phyloP scores from a whole-genome alignment of 352 stramenopile species.

The Blastocystis sp. region DNA sequence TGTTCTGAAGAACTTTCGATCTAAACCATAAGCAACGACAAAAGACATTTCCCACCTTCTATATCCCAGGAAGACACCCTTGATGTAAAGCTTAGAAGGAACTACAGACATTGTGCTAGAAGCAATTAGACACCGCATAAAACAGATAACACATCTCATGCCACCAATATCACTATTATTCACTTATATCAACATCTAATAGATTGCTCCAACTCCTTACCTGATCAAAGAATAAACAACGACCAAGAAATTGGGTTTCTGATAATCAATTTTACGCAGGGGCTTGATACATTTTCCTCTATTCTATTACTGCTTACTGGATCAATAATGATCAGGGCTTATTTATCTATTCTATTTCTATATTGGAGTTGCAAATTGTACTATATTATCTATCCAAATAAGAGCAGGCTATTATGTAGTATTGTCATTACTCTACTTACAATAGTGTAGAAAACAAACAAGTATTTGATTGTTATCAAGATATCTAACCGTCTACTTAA shows the following conservation, averaged over 20 bases:
- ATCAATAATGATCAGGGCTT: too few species aligned
- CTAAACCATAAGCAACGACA: not conserved
- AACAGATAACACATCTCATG: not conserved
- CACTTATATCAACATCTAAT: not conserved
- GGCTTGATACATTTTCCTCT: not conserved
- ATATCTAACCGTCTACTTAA: too few species aligned
- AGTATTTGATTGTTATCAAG: too few species aligned
- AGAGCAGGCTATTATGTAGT: too few species aligned
- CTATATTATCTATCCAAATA: too few species aligned
- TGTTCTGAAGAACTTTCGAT: conserved; percentile 84
- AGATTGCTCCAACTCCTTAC: not conserved
- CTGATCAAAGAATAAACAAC: not conserved
- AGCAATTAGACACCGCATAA: not conserved
- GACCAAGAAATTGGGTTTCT: conserved; percentile 25
- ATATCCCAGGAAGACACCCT: conserved; percentile 96
- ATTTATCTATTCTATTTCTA: too few species aligned
- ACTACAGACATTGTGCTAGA: conserved; percentile 67
- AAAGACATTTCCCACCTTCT: conserved; percentile 75
- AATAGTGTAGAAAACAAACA: too few species aligned
- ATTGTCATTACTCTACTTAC: too few species aligned
- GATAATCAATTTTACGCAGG: not conserved
- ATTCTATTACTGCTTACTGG: not conserved
- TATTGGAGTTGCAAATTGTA: too few species aligned
- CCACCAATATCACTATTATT: not conserved
- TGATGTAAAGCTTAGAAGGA: conserved; percentile 92